Base-by-base conservation (phyloP, 352 stramenopile genomes). In the Saprolegnia parasitica region DNA sequence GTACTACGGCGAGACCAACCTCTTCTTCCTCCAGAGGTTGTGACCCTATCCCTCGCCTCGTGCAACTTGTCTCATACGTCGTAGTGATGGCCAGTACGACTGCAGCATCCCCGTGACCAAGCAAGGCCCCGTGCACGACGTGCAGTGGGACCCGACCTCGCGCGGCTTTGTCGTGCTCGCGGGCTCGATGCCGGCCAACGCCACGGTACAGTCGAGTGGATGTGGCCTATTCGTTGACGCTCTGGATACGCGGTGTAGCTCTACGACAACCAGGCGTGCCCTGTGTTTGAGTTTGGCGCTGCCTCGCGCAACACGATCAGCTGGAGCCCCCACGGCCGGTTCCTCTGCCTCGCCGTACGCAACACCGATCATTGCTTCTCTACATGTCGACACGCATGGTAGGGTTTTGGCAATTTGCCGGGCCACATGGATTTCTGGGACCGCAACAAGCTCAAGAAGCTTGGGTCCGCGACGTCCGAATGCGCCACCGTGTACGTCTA, bases 371-470 rank as follows among this genome's bases (percentile, higher is more conserved):
- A 61, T 1, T 58, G n/a, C 21, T 57, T 56, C 8, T 60, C 40
- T 72, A 23, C 26, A 13, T 0, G 11, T 47, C 45, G 37, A 26
- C 57, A 37, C n/a, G 9, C 42, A 9, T 24, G 72, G 4, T 77
- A 74, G 52, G 97, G 96, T 18, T 99, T 99, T 76, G 97, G 97
- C 6, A 99, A 99, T 76, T 72, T 99, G 71, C 90, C 93, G 5
- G 97, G 97, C 40, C 96, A 97, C 73, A 98, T 98, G 89, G 91
- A 98, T 74, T 98, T 98, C 68, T 98, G 91, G 90, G 87, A 96
- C 56, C 85, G 91, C 61, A 98, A 98, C 78, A 98, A 98, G 77
- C 79, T 93, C 45, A 99, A 98, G 78, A 93, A 95, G 74, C 96
- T 98, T 68, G 86, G 86, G 16, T 91, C 85, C 18, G 81, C 82